Conservation (phyloP, 2,329 filamentous ascomycete species). For the Aureobasidium sp. region DNA sequence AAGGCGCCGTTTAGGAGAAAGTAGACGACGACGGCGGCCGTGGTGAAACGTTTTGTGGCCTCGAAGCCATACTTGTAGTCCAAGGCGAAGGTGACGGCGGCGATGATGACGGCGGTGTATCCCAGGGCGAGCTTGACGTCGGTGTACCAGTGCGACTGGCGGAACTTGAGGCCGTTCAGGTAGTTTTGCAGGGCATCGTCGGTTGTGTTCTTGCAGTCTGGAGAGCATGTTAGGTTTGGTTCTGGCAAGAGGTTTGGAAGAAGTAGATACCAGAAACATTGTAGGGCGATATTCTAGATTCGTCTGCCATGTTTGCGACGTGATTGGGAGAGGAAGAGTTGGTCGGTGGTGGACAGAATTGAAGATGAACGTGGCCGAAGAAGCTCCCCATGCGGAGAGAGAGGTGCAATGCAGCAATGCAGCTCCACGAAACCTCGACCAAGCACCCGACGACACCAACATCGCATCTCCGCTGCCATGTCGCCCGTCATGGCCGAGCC, state of each 20-base stretch:
- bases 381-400: too few species aligned
- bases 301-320: conserved; percentile 18
- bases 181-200: conserved; percentile 94
- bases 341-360: background rate
- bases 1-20: conserved; percentile 69
- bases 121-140: conserved; percentile 80
- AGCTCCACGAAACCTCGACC: background rate
- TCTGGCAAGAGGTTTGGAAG: background rate
- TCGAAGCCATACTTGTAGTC: conserved; percentile 93
- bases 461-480: background rate
- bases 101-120: conserved; percentile 72
- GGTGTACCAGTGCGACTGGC: conserved; percentile 69
- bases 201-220: conserved; percentile 93
- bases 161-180: conserved; percentile 75
- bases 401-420: too few species aligned
- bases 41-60: conserved; percentile 71
- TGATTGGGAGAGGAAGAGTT: too few species aligned
- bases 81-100: conserved; percentile 77
- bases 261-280: conserved; percentile 21
- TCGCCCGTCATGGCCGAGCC: conserved; percentile 67
- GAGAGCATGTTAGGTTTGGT: conserved; percentile 9
- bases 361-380: conserved; percentile 8
- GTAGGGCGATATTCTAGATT: conserved; percentile 30
- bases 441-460: background rate
- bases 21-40: conserved; percentile 72